Base-by-base conservation (phyloP, 768 basidiomycete genomes). In the Rhodotorula paludigena region DNA sequence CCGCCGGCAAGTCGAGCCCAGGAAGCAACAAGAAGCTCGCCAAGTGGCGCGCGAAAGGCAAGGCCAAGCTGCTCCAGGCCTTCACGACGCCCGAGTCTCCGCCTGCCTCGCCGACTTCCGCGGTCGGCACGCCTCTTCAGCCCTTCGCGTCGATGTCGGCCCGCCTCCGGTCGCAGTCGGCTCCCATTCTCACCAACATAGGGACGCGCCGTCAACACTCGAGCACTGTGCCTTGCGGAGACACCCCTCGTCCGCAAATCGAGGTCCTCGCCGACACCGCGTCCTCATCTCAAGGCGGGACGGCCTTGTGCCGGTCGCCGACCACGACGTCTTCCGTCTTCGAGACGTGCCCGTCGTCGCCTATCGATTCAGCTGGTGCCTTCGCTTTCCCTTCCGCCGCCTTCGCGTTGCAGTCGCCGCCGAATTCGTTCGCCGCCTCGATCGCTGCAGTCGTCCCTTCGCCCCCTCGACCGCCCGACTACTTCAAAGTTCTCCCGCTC, bases 401-500 rank as follows among this genome's bases (percentile, higher is more conserved):
- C 3, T 3, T 16, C 41, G 30, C 33, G 21, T 60, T 33, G 1
- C 18, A 11, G 18, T 51, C 48, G 30, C 20, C 44, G 41, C 11
- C 60, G 32, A 41, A 36, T 48, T 15, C 20, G 30, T 51, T 36
- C 23, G 30, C 33, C 32, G n/a, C 23, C 49, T 5, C 38, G 15
- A 21, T 4, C 7, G 23, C 36, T 18, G 18, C 2, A 18, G 9
- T 45, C 18, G 42, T 21, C 2, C 15, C 16, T 9, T 7, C 6
- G 14, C 30, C 48, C 10, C 42, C 41, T 16, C 25, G 16, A 11
- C 20, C 18, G 3, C 32, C 33, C 20, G 57, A 65, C 38, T 32
- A 30, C 36, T 76, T 76, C 55, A 64, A 64, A 16, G 33, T 12
- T 18, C 69, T 76, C 0, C 76, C 76, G 4, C 47, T 60, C 35